phyloP scores from a whole-genome alignment of 768 basidiomycete species.

The Rhizopogon vesiculosus region DNA sequence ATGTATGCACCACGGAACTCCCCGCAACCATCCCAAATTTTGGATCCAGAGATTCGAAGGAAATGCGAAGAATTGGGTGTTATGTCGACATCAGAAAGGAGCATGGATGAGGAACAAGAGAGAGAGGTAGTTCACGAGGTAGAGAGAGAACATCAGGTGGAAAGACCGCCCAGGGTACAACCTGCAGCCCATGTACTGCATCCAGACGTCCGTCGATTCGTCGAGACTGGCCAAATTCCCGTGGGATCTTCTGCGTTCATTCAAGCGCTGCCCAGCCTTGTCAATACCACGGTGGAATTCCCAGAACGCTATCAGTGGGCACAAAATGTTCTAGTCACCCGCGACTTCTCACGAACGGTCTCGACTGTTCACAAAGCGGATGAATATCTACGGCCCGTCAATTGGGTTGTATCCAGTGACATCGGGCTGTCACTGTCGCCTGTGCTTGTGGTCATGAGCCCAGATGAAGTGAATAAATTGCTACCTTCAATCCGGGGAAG shows the following conservation, averaged over 20 bases:
- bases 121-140: constrained; percentile 23
- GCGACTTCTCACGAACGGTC: constrained; percentile 12
- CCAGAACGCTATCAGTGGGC: constrained; percentile 20
- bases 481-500: constrained; percentile 29
- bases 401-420: constrained; percentile 8
- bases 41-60: constrained; percentile 3
- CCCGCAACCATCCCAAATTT: background rate
- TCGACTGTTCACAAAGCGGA: background rate
- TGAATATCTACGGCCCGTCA: constrained; percentile 8
- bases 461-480: constrained; percentile 29
- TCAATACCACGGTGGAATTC: constrained; percentile 1
- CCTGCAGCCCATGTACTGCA: constrained; percentile 20
- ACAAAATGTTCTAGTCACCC: constrained; percentile 9
- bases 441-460: background rate
- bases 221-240: constrained; percentile 23
- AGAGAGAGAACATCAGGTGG: constrained; percentile 35
- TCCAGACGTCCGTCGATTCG: constrained; percentile 15
- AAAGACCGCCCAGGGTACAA: constrained; percentile 27
- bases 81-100: constrained; percentile 5
- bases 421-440: background rate
- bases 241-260: constrained; percentile 14
- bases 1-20: constrained; percentile 21
- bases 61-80: constrained; percentile 6
- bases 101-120: constrained; percentile 27
- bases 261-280: constrained; percentile 9